These are phyloP conservation scores for Trichoderma asperelloides DNA, from an alignment of 495 filamentous ascomycete species.

Conservation along the genomic window DNA sequence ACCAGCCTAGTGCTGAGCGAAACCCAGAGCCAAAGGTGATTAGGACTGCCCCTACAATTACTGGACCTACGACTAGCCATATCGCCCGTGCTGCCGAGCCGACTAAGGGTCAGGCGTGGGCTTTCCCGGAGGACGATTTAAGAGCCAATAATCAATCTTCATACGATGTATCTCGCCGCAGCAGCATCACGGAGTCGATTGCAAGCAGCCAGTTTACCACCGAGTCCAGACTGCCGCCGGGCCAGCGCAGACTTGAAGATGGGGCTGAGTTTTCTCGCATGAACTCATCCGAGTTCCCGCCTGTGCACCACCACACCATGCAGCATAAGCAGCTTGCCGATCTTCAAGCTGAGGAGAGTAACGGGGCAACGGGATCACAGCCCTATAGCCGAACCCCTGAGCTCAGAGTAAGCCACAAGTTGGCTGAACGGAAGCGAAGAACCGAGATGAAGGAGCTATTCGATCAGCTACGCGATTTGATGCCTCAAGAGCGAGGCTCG, in stretches of 20 bases:
- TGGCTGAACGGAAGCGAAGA: conserved; percentile 89
- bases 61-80: conserved; percentile 63
- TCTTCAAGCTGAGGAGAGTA: conserved; percentile 50
- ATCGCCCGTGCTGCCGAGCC: conserved; percentile 74
- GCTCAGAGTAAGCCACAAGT: conserved; percentile 88
- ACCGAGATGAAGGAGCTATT: conserved; percentile 99
- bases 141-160: conserved; percentile 38
- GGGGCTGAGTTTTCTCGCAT: conserved; percentile 29
- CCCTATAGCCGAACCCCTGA: conserved; percentile 94
- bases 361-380: conserved; percentile 48
- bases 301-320: conserved; percentile 64
- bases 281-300: conserved; percentile 27
- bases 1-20: conserved; percentile 47
- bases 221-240: conserved; percentile 59
- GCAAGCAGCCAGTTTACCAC: conserved; percentile 64
- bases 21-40: conserved; percentile 42
- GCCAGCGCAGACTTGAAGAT: conserved; percentile 58
- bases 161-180: conserved; percentile 57
- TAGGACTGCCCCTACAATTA: conserved; percentile 65
- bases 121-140: conserved; percentile 70
- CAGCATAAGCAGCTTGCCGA: conserved; percentile 64
- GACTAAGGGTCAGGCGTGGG: conserved; percentile 73
- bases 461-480: conserved; percentile 69
- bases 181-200: conserved; percentile 64
- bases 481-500: conserved; percentile 78